Evolutionary conservation across 2,329 filamentous ascomycete species (phyloP).

Genomic region (Arthroderma uncinatum): DNA sequence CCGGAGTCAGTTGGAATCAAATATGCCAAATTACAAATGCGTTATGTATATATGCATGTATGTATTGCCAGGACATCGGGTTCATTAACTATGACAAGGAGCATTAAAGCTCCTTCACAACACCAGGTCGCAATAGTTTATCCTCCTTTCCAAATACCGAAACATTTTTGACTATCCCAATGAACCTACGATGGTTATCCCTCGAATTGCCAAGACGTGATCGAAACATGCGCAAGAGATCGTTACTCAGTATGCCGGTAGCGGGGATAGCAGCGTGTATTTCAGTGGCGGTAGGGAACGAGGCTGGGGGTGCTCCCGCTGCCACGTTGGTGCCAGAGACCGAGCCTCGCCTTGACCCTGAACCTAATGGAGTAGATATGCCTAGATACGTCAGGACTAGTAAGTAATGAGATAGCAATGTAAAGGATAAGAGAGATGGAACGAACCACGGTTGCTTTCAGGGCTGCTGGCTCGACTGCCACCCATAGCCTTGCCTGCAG

Average conservation of each 20-base stretch:
- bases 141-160: constrained; percentile 36
- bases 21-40: not conserved
- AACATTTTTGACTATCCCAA: constrained; percentile 36
- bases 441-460: constrained; percentile 18
- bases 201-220: constrained; percentile 33
- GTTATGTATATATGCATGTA: not conserved
- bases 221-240: constrained; percentile 35
- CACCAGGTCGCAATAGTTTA: constrained; percentile 30
- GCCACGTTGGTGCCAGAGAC: not conserved
- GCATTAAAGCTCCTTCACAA: constrained; percentile 17
- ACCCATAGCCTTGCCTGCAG: constrained; percentile 20
- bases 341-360: not conserved
- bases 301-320: constrained; percentile 3
- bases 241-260: constrained; percentile 35
- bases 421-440: not conserved
- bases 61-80: not conserved
- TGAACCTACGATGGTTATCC: constrained; percentile 33
- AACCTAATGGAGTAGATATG: constrained; percentile 5
- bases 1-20: too few species aligned
- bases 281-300: constrained; percentile 36
- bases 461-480: constrained; percentile 34
- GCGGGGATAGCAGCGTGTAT: constrained; percentile 38
- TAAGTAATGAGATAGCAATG: not conserved
- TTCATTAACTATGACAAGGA: not conserved
- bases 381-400: not conserved